Base-by-base conservation (phyloP, 2,329 filamentous ascomycete genomes). In the Phaeoacremonium minimum region DNA sequence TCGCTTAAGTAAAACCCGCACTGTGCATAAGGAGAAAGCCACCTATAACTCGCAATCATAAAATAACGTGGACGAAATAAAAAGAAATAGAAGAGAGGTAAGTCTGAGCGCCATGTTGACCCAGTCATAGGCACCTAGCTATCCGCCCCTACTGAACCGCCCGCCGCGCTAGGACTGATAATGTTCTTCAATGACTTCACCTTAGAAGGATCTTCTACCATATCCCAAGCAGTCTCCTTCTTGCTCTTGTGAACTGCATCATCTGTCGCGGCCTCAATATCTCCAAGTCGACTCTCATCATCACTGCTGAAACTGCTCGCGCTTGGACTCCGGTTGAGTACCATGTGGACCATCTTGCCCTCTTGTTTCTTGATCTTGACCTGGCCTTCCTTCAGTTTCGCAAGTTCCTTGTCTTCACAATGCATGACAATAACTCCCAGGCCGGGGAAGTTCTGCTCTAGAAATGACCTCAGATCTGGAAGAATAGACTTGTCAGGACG, bases 401-500 rank as follows among this genome's bases (percentile, higher is more conserved):
- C 63, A 61, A 95, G 82, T 46, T 78, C 70, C 41, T 90, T 74
- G 8, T 87, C 85, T 38, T 88, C 87, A 64, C 87, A 94, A 53
- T 89, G 84, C 48, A 91, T 76, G 0, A 79, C 79, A 1, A 81
- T 69, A 31, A 95, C 69, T 35, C 84, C 79, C 1, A 97, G 64
- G 1, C 87, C 88, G 0, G 87, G 86, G 20, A 96, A 80, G 46
- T 91, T 88, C 16, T 58, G 60, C 19, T 80, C 65, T 3, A 97
- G 62, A 53, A 88, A 95, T 9, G 68, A 53, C 35, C 83, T 80
- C 2, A 97, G 69, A 1, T 81, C 57, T 0, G 86, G 85, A 2
- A 97, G 73, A 8, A 87, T 71, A 9, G 80, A 73, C 38, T 85
- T 84, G 53, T 94, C 88, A 0, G 91, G 91, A 1, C 91, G 78